Evolutionary conservation across 2,329 filamentous ascomycete genomes (phyloP), one percentile per base, ranked within the genome.

Genomic region (Chrysoporthe austroafricana): DNA sequence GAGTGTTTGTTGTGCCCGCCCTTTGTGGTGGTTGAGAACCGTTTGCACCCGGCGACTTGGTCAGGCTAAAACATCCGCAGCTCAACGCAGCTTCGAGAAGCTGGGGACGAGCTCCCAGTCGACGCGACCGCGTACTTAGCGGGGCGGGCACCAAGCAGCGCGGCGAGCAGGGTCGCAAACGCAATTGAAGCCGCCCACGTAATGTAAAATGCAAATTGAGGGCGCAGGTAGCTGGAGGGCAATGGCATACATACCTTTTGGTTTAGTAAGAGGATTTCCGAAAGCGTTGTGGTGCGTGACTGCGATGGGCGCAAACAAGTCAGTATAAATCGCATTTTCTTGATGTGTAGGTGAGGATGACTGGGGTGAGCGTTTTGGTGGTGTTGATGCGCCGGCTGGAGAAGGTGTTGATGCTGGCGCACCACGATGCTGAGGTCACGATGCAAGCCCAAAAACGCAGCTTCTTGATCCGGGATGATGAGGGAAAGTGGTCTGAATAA

Each of bases 111-210:
- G 52, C 57, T 46, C 54, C 21, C 26, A 50, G 42, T 36, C 59
- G 63, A 62, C 66, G 66, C 66, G 62, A 26, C 43, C 32, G 54
- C 39, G 16, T 46, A 52, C 48, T 61, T 66, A 61, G 63, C 63
- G 50, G 67, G 34, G 13, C 44, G 64, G 42, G 18, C 39, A 56
- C 42, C 64, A 57, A 57, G 65, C 48, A 61, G 21, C 48, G 48
- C 58, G 44, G 62, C 62, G 21, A n/a, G 50, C 21, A 34, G 13
- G 39, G 75, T 77, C 78, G 79, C 78, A 79, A 78, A 73, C 64
- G 74, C 76, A 76, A 82, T 82, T 82, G 81, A 74, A 69, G 58
- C 39, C 66, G 74, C 71, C 71, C 71, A 74, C 70, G 72, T 71
- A 73, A 72, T 54, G 70, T 73, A 78, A 78, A 73, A 71, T 72